Evolutionary conservation across 2,329 filamentous ascomycete species (phyloP).

Genomic region (Pseudopyrenochaeta lycopersici): DNA sequence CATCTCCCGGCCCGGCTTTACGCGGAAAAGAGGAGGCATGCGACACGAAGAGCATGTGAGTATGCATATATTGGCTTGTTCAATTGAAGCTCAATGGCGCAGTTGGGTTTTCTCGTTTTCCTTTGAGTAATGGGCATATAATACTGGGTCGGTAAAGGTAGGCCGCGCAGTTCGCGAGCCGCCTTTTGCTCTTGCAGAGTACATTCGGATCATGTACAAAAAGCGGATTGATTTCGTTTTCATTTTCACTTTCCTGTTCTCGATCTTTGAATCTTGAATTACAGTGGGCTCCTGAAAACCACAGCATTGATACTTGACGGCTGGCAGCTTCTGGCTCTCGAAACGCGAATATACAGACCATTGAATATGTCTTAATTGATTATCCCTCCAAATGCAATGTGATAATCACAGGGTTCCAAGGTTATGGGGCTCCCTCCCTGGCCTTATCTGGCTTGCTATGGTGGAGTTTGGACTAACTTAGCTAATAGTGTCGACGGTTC

Average conservation of each 20-base stretch:
- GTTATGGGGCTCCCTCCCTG: background rate
- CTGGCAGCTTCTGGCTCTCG: slow-evolving; percentile 13
- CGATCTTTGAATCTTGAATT: slow-evolving; percentile 25
- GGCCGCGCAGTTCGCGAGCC: slow-evolving; percentile 24
- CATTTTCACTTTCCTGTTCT: slow-evolving; percentile 13
- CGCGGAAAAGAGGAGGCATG: slow-evolving; percentile 23
- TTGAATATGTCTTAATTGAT: slow-evolving; percentile 30
- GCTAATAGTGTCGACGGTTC: background rate
- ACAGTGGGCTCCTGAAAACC: slow-evolving; percentile 18
- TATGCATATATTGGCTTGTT: slow-evolving; percentile 15
- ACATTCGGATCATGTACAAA: slow-evolving; percentile 40
- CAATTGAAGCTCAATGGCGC: slow-evolving; percentile 20
- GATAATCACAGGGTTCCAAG: slow-evolving; percentile 1
- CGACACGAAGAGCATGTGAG: slow-evolving; percentile 13
- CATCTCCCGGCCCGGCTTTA: slow-evolving; percentile 26
- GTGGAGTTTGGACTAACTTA: background rate
- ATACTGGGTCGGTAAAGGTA: slow-evolving; percentile 26
- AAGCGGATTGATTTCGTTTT: slow-evolving; percentile 30
- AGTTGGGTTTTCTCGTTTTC: slow-evolving; percentile 13
- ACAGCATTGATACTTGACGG: slow-evolving; percentile 24
- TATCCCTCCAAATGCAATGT: background rate
- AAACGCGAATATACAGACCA: slow-evolving; percentile 32
- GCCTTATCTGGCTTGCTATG: background rate
- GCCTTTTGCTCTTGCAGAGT: slow-evolving; percentile 7
- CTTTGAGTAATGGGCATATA: slow-evolving; percentile 23